Evolutionary conservation across 208 protist species (phyloP).

Genomic region (Trypanosoma rangeli): DNA sequence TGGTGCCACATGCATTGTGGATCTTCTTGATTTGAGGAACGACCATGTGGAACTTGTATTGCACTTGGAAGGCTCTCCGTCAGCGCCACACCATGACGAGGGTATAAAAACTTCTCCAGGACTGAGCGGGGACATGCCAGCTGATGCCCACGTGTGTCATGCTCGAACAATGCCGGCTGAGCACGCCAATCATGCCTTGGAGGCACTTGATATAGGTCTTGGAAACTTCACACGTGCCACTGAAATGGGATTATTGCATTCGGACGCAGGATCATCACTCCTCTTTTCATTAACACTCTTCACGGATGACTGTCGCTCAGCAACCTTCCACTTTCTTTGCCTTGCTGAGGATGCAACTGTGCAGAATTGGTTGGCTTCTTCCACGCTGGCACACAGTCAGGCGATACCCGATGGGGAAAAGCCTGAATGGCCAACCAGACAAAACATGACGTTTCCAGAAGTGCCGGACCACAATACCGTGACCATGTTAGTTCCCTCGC

Average conservation of each 20-base stretch:
- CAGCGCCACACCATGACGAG: background rate
- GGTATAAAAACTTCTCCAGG: background rate
- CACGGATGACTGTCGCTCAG: constrained; percentile 65
- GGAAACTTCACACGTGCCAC: constrained; percentile 68
- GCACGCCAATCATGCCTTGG: constrained; percentile 74
- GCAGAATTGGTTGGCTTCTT: constrained; percentile 74
- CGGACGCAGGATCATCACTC: constrained; percentile 73
- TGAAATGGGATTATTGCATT: constrained; percentile 56
- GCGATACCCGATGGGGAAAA: too few species aligned
- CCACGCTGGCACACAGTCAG: constrained; percentile 20
- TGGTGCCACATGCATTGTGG: constrained; percentile 64
- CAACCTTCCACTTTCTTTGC: constrained; percentile 78
- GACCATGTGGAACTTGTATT: constrained; percentile 67
- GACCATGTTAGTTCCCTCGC: constrained; percentile 62
- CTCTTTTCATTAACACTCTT: constrained; percentile 82
- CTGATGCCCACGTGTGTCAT: constrained; percentile 65
- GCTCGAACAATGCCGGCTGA: constrained; percentile 50
- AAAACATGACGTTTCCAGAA: constrained; percentile 73
- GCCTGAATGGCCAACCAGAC: constrained; percentile 59
- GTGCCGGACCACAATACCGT: constrained; percentile 77
- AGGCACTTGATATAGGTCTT: constrained; percentile 80
- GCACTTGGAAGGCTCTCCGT: constrained; percentile 47
- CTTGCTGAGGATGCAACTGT: constrained; percentile 69
- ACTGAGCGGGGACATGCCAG: constrained; percentile 17
- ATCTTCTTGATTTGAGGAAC: constrained; percentile 82